Percentiles rank a stretch among this genome's conserved stretches.
These are phyloP conservation scores for Chlorella sp. DNA, from an alignment of 139 green algal genomes.

Conservation along the genomic window DNA sequence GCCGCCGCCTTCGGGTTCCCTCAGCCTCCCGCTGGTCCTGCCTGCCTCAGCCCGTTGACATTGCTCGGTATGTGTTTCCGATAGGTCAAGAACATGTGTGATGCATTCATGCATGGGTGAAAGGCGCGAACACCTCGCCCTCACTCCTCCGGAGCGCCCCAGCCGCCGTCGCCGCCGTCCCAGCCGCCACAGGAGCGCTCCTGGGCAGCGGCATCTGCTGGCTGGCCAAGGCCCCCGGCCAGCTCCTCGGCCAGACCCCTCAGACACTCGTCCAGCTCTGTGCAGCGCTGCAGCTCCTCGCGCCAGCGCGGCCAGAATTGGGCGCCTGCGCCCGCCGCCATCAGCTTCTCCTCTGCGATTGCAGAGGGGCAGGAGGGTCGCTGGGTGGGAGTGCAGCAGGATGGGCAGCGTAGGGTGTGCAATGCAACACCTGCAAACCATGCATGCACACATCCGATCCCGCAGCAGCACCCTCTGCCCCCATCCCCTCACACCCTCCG, in stretches of 20 bases:
- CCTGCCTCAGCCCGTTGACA: too few relatives aligned
- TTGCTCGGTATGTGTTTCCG: too few relatives aligned
- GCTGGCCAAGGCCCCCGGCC: background rate
- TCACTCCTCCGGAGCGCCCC: background rate
- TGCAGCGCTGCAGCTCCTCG: slow-evolving; percentile 18
- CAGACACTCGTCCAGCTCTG: slow-evolving; percentile 23
- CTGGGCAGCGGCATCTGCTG: background rate
- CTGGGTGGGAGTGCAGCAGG: too few relatives aligned
- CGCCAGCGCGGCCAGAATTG: slow-evolving; percentile 21
- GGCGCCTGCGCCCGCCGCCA: background rate
- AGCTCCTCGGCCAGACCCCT: slow-evolving; percentile 4
- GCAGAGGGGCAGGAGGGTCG: too few relatives aligned
- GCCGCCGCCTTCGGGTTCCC: too few relatives aligned
- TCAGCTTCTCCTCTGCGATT: slow-evolving; percentile 19
- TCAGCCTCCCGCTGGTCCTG: too few relatives aligned
- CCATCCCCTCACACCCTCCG: too few relatives aligned
- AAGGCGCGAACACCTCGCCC: background rate
- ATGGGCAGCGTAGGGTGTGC: too few relatives aligned
- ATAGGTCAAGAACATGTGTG: too few relatives aligned
- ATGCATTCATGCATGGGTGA: background rate
- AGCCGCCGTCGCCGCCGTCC: background rate
- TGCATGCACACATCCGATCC: too few relatives aligned
- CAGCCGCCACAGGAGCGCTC: background rate
- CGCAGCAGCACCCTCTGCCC: too few relatives aligned
- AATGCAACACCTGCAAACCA: too few relatives aligned